Conservation (phyloP, 2,329 filamentous ascomycete genomes). For the Aspergillus sp. region DNA sequence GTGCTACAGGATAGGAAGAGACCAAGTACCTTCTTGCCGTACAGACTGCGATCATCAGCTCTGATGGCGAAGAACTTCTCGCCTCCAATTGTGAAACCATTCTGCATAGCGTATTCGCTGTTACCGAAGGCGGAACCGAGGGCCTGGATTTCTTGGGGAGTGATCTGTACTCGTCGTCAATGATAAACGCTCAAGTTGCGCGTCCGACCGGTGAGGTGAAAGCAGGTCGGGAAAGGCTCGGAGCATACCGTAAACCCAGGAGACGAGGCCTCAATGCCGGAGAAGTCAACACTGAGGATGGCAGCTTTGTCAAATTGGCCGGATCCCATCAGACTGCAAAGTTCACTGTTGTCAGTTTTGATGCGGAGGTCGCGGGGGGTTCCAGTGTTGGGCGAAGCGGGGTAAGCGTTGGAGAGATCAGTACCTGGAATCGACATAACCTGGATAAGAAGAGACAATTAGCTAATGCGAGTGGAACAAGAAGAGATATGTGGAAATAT, state of each 20-base stretch:
- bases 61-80: conserved; percentile 78
- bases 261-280: conserved; percentile 77
- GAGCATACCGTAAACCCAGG: conserved; percentile 71
- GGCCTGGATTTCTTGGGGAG: conserved; percentile 59
- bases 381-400: conserved; percentile 17
- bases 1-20: conserved; percentile 26
- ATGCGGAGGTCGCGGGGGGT: conserved; percentile 20
- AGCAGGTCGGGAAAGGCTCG: background rate
- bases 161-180: conserved; percentile 46
- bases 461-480: background rate
- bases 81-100: conserved; percentile 76
- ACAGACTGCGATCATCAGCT: conserved; percentile 77
- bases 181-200: background rate
- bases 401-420: conserved; percentile 21
- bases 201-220: conserved; percentile 1
- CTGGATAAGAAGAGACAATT: conserved; percentile 37
- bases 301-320: conserved; percentile 82
- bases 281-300: conserved; percentile 80
- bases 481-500: background rate
- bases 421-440: conserved; percentile 68
- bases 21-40: conserved; percentile 76
- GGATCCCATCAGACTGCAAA: conserved; percentile 73
- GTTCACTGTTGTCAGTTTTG: conserved; percentile 15
- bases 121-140: conserved; percentile 60
- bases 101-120: conserved; percentile 48